These are phyloP conservation scores for Claviceps maximensis DNA, from an alignment of 2,329 filamentous ascomycete species.

Conservation along the genomic window DNA sequence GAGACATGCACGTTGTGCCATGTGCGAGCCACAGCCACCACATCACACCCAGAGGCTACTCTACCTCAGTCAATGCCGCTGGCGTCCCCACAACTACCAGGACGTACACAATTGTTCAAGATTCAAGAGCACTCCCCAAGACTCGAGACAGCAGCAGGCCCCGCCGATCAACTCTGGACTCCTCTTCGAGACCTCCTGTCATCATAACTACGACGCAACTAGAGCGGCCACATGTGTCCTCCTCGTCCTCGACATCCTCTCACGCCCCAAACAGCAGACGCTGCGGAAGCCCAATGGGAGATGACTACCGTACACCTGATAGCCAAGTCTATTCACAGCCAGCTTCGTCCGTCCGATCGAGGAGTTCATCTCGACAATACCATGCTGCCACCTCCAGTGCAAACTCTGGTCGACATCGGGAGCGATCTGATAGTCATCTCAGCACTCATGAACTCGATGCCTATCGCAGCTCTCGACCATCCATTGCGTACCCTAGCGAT, in stretches of 20 bases:
- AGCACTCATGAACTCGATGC: conserved; percentile 27
- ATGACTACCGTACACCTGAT: conserved; percentile 40
- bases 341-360: conserved; percentile 41
- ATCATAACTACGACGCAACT: conserved; percentile 43
- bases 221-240: conserved; percentile 24
- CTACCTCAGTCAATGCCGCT: conserved; percentile 20
- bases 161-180: conserved; percentile 40
- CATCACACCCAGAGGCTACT: conserved; percentile 21
- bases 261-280: conserved; percentile 22
- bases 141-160: conserved; percentile 34
- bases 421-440: conserved; percentile 32
- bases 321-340: conserved; percentile 40
- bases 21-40: conserved; percentile 23
- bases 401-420: conserved; percentile 35
- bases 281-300: conserved; percentile 34
- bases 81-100: conserved; percentile 33
- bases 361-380: conserved; percentile 33
- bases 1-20: conserved; percentile 42
- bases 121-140: conserved; percentile 34
- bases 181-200: conserved; percentile 35
- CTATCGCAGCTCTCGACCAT: conserved; percentile 34
- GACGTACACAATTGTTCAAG: conserved; percentile 43
- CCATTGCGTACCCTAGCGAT: conserved; percentile 30
- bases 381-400: conserved; percentile 37
- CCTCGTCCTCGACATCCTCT: conserved; percentile 17